These are phyloP conservation scores for Pyrenochaeta sp. DNA, from an alignment of 2,329 filamentous ascomycete species.

Conservation along the genomic window DNA sequence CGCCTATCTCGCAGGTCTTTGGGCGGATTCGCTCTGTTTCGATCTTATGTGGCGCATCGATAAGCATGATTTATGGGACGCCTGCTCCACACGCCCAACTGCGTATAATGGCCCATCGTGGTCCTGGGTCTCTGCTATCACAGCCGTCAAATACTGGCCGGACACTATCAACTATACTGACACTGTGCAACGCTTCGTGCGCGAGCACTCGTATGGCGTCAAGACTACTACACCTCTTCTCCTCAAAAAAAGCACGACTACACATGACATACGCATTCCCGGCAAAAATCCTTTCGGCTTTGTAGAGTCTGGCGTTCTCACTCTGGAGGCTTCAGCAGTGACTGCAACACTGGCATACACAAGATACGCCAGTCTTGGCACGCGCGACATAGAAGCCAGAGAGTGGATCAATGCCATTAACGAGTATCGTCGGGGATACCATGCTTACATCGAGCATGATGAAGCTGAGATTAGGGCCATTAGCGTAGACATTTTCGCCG, in stretches of 20 bases:
- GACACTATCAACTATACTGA: slow-evolving; percentile 12
- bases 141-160: slow-evolving; percentile 18
- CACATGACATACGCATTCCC: slow-evolving; percentile 8
- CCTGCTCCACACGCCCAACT: not conserved
- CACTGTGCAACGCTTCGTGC: slow-evolving; percentile 6
- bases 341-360: slow-evolving; percentile 13
- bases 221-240: not conserved
- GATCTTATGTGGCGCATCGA: slow-evolving; percentile 28
- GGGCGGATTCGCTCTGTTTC: slow-evolving; percentile 22
- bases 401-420: too few species aligned
- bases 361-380: slow-evolving; percentile 5
- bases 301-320: slow-evolving; percentile 16
- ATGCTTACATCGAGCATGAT: not conserved
- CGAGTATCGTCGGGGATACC: not conserved
- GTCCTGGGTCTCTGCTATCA: slow-evolving; percentile 22
- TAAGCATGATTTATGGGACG: slow-evolving; percentile 6
- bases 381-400: slow-evolving; percentile 12
- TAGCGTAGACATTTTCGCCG: slow-evolving; percentile 16
- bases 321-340: slow-evolving; percentile 11
- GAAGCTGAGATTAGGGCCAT: not conserved
- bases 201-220: not conserved
- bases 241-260: not conserved
- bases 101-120: slow-evolving; percentile 20
- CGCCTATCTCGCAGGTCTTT: slow-evolving; percentile 21
- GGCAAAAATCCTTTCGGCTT: slow-evolving; percentile 23